Evolutionary conservation across 345 rosid species (phyloP).

Genomic region (Erysimum cheiranthoides): DNA sequence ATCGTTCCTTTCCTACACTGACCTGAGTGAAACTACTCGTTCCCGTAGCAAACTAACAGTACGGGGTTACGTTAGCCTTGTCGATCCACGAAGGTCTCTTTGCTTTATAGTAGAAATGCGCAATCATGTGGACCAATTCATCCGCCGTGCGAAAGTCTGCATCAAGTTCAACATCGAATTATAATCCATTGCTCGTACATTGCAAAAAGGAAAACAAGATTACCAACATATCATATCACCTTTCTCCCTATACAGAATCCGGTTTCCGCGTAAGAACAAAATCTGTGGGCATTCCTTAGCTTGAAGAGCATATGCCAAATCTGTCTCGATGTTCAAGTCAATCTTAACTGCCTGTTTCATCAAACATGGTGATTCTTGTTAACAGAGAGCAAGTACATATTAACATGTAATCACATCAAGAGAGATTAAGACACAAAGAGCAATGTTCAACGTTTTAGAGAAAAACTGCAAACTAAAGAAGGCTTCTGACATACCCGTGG

Average conservation of each 20-base stretch:
- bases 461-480: constrained; percentile 6
- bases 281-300: constrained; percentile 82
- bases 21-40: constrained; percentile 17
- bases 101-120: constrained; percentile 91
- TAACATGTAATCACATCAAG: background rate
- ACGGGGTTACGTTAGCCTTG: constrained; percentile 47
- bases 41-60: constrained; percentile 40
- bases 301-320: constrained; percentile 93
- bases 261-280: constrained; percentile 75
- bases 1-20: constrained; percentile 4
- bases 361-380: constrained; percentile 11
- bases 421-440: constrained; percentile 7
- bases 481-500: constrained; percentile 65
- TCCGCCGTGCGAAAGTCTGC: constrained; percentile 77
- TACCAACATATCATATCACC: constrained; percentile 47
- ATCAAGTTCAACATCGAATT: constrained; percentile 19
- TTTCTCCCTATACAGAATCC: constrained; percentile 77
- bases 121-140: constrained; percentile 89
- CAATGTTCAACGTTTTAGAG: background rate
- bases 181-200: constrained; percentile 14
- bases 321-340: constrained; percentile 87
- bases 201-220: constrained; percentile 1
- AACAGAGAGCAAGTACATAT: constrained; percentile 5
- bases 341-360: constrained; percentile 76
- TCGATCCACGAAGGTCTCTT: constrained; percentile 79